These are phyloP conservation scores for Ceratocystis diversiconidia DNA, from an alignment of 2,329 filamentous ascomycete species.

Conservation along the genomic window DNA sequence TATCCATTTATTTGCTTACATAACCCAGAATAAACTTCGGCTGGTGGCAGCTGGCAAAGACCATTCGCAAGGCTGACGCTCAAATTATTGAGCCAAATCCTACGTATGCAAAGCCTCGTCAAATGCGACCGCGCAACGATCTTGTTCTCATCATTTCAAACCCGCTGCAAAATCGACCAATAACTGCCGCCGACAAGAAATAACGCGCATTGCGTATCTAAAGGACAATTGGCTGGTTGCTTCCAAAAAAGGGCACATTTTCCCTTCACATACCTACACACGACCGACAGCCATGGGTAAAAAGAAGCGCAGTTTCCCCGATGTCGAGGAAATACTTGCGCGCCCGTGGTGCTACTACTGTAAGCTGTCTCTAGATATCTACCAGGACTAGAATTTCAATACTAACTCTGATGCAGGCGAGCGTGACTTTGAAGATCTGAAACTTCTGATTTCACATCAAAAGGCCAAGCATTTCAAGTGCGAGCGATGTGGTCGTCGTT, in stretches of 20 bases:
- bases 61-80: not conserved
- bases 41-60: not conserved
- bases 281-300: slow-evolving; percentile 50
- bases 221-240: not conserved
- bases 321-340: slow-evolving; percentile 73
- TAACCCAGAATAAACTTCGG: not conserved
- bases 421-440: slow-evolving; percentile 92
- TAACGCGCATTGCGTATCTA: not conserved
- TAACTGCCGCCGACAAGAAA: not conserved
- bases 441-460: slow-evolving; percentile 91
- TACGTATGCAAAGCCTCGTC: not conserved
- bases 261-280: not conserved
- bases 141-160: not conserved
- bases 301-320: slow-evolving; percentile 75
- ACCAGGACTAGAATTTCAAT: not conserved
- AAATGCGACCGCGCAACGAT: not conserved
- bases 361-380: slow-evolving; percentile 24
- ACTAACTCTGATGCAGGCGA: slow-evolving; percentile 40
- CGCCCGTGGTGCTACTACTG: slow-evolving; percentile 99
- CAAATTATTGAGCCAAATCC: not conserved
- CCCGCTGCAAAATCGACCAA: not conserved
- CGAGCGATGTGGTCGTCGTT: slow-evolving; percentile 68
- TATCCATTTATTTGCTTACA: not conserved
- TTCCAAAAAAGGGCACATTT: not conserved
- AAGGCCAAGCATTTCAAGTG: slow-evolving; percentile 99